Conservation (phyloP, 208 protist genomes). For the Angomonas deanei region DNA sequence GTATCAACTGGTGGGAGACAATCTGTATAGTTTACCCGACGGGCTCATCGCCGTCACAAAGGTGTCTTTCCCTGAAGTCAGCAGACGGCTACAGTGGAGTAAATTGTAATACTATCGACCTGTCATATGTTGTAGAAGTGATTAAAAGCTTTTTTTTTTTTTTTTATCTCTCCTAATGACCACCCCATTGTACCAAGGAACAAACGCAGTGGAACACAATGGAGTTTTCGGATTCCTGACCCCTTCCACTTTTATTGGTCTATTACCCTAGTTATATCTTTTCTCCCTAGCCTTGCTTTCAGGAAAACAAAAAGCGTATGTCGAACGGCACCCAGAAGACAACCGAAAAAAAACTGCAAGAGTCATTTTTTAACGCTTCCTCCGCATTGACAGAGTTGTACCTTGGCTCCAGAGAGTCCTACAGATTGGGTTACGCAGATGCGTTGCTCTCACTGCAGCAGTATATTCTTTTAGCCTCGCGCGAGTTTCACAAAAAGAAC, state of each 20-base stretch:
- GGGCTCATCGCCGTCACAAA: constrained; percentile 32
- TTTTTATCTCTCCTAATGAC: no score
- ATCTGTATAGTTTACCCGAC: constrained; percentile 19
- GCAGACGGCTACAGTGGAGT: constrained; percentile 32
- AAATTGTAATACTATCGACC: no score
- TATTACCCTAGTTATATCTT: no score
- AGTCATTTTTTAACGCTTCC: constrained; percentile 27
- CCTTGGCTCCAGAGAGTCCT: constrained; percentile 36
- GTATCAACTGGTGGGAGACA: constrained; percentile 14
- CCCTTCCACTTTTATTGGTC: no score
- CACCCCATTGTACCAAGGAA: no score
- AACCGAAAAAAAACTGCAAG: background rate
- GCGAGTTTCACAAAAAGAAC: background rate
- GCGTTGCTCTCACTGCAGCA: constrained; percentile 38
- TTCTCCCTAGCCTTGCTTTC: no score
- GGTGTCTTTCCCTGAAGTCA: constrained; percentile 19
- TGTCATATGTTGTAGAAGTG: no score
- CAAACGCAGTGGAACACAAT: no score
- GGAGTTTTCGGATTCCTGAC: no score
- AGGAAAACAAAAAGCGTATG: background rate
- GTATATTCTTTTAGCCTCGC: constrained; percentile 24
- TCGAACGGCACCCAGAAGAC: background rate
- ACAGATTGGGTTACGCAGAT: constrained; percentile 51
- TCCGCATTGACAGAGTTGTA: constrained; percentile 45
- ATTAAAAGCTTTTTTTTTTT: no score